Evolutionary conservation across 2,329 filamentous ascomycete species (phyloP).

Genomic region (Aphanoascus verrucosus): DNA sequence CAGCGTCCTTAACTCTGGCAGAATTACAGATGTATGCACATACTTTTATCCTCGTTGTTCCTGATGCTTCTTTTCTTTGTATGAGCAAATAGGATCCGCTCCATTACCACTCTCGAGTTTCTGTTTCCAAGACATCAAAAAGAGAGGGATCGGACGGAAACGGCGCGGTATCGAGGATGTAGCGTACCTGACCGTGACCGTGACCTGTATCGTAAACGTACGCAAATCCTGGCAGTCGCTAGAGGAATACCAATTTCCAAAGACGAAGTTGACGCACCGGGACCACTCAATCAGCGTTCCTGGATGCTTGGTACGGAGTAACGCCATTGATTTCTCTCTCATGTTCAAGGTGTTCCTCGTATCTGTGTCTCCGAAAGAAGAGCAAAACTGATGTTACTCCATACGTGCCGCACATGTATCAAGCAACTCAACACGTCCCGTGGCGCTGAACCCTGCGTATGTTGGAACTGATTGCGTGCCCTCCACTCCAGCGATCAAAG

Average conservation of each 20-base stretch:
- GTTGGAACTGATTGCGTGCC: conserved; percentile 1
- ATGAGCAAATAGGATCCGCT: background rate
- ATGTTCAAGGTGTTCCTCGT: background rate
- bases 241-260: background rate
- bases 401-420: background rate
- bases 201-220: background rate
- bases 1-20: background rate
- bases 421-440: conserved; percentile 1
- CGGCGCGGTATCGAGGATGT: background rate
- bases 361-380: conserved; percentile 3
- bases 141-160: conserved; percentile 1
- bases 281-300: background rate
- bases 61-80: background rate
- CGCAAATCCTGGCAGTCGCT: background rate
- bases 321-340: background rate
- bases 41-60: background rate
- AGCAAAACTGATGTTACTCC: background rate
- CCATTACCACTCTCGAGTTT: background rate
- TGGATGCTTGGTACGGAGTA: background rate
- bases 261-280: conserved; percentile 5
- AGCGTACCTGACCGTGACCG: background rate
- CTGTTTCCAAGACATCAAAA: background rate
- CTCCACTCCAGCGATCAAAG: background rate
- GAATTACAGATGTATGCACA: no score
- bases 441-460: conserved; percentile 4